Conservation (phyloP, 352 stramenopile species). For the Phytophthora chlamydospora region DNA sequence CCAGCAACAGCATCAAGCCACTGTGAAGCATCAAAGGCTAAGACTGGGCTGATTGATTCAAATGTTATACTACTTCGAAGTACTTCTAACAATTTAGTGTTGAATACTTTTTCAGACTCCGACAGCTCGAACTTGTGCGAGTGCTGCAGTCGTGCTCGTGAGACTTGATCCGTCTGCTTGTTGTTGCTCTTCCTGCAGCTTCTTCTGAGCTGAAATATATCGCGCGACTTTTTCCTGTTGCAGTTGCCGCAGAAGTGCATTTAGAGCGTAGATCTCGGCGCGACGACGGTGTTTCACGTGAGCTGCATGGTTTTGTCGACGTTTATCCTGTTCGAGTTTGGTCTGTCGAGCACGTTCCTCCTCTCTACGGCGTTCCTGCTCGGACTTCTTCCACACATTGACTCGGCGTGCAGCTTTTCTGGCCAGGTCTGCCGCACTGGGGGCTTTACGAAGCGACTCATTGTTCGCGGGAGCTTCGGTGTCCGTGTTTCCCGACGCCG, state of each 20-base stretch:
- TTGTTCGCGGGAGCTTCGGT: neutral
- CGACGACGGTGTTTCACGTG: constrained; percentile 56
- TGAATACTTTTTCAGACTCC: constrained; percentile 19
- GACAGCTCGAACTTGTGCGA: constrained; percentile 22
- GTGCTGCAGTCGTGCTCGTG: neutral
- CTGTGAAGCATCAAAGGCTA: too few species aligned
- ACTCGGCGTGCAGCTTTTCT: constrained; percentile 56
- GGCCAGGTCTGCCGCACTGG: constrained; percentile 36
- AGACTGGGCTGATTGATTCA: too few species aligned
- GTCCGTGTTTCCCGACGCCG: constrained; percentile 1
- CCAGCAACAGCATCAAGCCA: constrained; percentile 18
- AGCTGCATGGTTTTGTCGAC: constrained; percentile 48
- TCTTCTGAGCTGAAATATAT: constrained; percentile 52
- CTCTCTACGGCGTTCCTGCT: constrained; percentile 59
- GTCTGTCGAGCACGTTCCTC: constrained; percentile 43
- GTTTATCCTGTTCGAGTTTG: constrained; percentile 58
- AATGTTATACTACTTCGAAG: too few species aligned
- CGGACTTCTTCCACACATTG: constrained; percentile 60
- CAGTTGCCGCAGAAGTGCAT: constrained; percentile 62
- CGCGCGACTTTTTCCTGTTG: constrained; percentile 68
- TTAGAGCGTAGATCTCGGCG: constrained; percentile 78
- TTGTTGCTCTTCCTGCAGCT: constrained; percentile 25
- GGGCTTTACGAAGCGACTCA: neutral
- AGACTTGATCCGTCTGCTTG: constrained; percentile 6
- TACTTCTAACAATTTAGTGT: too few species aligned